Conservation (phyloP, 2,329 filamentous ascomycete species). For the Fusarium pseudoanthophilum region DNA sequence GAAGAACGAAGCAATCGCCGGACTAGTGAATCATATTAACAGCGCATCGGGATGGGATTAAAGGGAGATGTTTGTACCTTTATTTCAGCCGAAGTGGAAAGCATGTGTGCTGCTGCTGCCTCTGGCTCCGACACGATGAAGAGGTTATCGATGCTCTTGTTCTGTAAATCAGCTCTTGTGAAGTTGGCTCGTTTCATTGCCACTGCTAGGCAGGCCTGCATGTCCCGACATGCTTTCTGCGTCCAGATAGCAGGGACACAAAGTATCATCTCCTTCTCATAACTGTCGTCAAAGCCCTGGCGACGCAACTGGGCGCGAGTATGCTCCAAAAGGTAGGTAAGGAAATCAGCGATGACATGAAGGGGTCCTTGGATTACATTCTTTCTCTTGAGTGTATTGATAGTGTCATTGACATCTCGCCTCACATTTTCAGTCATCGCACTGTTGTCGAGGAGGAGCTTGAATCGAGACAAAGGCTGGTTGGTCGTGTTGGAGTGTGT, state of each 20-base stretch:
- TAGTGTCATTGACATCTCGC: rapidly evolving
- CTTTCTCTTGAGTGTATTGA: neutral
- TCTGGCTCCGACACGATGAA: slow-evolving; percentile 11
- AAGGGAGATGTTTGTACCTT: rapidly evolving
- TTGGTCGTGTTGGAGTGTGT: neutral
- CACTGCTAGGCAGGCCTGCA: neutral
- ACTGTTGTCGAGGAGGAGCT: neutral
- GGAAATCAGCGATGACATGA: neutral
- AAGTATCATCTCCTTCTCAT: neutral
- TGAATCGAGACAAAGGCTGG: neutral
- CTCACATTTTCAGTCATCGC: rapidly evolving
- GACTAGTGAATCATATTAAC: rapidly evolving
- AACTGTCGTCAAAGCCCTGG: neutral
- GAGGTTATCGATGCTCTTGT: neutral
- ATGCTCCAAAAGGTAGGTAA: neutral
- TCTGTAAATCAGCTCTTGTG: neutral
- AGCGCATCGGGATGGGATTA: rapidly evolving
- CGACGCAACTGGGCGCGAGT: neutral
- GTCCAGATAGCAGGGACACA: neutral
- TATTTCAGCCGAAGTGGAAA: neutral
- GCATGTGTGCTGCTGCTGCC: neutral
- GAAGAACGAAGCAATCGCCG: neutral
- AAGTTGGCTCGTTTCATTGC: neutral
- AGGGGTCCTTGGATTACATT: rapidly evolving
- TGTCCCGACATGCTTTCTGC: neutral